Conservation (phyloP, 2,329 filamentous ascomycete species). For the Seiridium cupressi region DNA sequence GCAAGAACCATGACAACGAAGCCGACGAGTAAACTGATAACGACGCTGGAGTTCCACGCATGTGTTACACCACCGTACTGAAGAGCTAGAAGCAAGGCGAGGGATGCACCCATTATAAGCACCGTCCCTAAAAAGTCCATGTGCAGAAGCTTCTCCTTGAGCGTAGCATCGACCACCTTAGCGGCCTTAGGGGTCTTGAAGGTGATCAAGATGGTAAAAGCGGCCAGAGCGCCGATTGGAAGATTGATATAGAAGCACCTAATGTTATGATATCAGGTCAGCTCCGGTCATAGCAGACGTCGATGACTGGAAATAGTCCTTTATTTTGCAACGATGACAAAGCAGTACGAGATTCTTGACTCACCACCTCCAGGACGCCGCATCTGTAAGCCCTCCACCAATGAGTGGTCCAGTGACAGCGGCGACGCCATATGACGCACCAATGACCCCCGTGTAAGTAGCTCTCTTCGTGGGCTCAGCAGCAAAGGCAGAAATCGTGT, state of each 20-base stretch:
- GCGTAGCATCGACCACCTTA: background rate
- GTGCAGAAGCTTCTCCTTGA: constrained; percentile 11
- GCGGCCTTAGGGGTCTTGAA: background rate
- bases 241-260: constrained; percentile 18
- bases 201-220: constrained; percentile 7
- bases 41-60: constrained; percentile 27
- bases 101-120: constrained; percentile 21
- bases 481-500: constrained; percentile 23
- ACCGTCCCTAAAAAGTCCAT: constrained; percentile 14
- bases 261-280: background rate
- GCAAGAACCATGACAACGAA: constrained; percentile 20
- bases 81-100: constrained; percentile 37
- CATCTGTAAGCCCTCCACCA: constrained; percentile 48
- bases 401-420: constrained; percentile 47
- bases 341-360: background rate
- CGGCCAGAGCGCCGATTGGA: constrained; percentile 12
- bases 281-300: background rate
- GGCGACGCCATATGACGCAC: constrained; percentile 54
- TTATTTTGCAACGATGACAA: background rate
- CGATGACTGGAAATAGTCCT: background rate
- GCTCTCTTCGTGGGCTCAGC: background rate
- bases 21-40: constrained; percentile 31
- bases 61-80: constrained; percentile 37
- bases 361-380: constrained; percentile 52
- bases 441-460: constrained; percentile 15